These are phyloP conservation scores for Nidularia pulvinata DNA, from an alignment of 768 basidiomycete species.

Conservation along the genomic window DNA sequence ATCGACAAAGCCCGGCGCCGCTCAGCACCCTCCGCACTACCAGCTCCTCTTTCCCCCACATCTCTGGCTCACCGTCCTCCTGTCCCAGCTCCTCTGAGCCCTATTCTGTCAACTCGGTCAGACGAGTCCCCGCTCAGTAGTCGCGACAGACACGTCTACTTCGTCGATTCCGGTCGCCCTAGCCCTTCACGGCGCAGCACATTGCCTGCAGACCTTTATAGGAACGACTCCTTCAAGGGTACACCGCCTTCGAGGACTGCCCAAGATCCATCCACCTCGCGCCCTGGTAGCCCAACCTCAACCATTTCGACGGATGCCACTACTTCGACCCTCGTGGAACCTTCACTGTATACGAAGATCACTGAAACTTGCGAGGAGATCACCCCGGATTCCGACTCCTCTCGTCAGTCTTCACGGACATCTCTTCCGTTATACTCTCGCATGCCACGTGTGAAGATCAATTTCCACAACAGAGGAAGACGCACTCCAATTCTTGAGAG, in stretches of 20 bases:
- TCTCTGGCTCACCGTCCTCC: constrained; percentile 13
- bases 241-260: not conserved
- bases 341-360: constrained; percentile 3
- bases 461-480: constrained; percentile 2
- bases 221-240: not conserved
- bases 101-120: constrained; percentile 14
- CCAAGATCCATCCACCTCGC: not conserved
- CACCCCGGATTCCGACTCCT: constrained; percentile 16
- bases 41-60: constrained; percentile 3
- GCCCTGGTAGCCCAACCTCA: constrained; percentile 7
- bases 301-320: constrained; percentile 10
- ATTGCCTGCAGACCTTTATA: constrained; percentile 4
- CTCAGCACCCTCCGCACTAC: constrained; percentile 2
- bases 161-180: constrained; percentile 17
- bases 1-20: constrained; percentile 5
- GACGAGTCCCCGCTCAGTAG: constrained; percentile 5
- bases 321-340: constrained; percentile 2
- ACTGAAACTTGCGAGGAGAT: constrained; percentile 8
- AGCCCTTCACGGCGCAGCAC: constrained; percentile 16
- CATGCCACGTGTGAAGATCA: constrained; percentile 7
- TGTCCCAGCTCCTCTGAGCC: constrained; percentile 14
- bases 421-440: constrained; percentile 14
- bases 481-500: not conserved
- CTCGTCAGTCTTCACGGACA: constrained; percentile 15
- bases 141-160: constrained; percentile 24